Percentiles rank a stretch among this genome's conserved stretches.
Conservation (phyloP, 2,329 filamentous ascomycete species). For the Ramularia endophylla region DNA sequence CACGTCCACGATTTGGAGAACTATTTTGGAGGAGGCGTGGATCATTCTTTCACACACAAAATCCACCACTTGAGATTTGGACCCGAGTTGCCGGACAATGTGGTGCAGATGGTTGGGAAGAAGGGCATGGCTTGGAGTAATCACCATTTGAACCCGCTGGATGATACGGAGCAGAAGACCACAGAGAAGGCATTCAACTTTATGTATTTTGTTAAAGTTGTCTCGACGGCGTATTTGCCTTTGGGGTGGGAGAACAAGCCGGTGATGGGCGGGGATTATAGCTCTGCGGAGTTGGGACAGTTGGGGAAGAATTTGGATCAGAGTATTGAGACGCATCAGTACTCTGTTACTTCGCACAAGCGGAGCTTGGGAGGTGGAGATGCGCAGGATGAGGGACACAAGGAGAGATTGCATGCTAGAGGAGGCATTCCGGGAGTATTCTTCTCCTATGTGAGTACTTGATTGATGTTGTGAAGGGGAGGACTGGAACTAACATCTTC, state of each 20-base stretch:
- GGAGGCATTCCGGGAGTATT: slow-evolving; percentile 97
- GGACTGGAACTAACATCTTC: slow-evolving; percentile 19
- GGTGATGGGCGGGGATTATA: slow-evolving; percentile 34
- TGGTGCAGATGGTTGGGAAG: slow-evolving; percentile 58
- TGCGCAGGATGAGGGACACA: slow-evolving; percentile 80
- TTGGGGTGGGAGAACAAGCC: slow-evolving; percentile 73
- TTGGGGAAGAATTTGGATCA: slow-evolving; percentile 61
- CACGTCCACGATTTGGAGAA: slow-evolving; percentile 97
- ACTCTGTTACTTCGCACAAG: slow-evolving; percentile 96
- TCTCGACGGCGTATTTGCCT: slow-evolving; percentile 89
- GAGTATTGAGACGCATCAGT: slow-evolving; percentile 95
- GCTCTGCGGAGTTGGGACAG: slow-evolving; percentile 54
- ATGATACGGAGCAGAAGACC: slow-evolving; percentile 70
- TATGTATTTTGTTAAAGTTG: slow-evolving; percentile 99
- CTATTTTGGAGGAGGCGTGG: slow-evolving; percentile 69
- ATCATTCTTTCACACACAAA: slow-evolving; percentile 82
- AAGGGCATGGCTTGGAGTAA: slow-evolving; percentile 60
- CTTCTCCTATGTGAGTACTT: slow-evolving; percentile 80
- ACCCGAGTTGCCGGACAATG: slow-evolving; percentile 73
- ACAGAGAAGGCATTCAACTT: slow-evolving; percentile 84
- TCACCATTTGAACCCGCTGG: slow-evolving; percentile 87
- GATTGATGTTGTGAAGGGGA: slow-evolving; percentile 14
- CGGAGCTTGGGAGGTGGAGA: slow-evolving; percentile 77
- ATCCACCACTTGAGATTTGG: slow-evolving; percentile 91
- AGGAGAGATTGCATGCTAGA: slow-evolving; percentile 80